Percentiles rank a stretch among this genome's conserved stretches.
These are phyloP conservation scores for Gossypium gossypioides DNA, from an alignment of 441 rosid genomes.

Conservation along the genomic window DNA sequence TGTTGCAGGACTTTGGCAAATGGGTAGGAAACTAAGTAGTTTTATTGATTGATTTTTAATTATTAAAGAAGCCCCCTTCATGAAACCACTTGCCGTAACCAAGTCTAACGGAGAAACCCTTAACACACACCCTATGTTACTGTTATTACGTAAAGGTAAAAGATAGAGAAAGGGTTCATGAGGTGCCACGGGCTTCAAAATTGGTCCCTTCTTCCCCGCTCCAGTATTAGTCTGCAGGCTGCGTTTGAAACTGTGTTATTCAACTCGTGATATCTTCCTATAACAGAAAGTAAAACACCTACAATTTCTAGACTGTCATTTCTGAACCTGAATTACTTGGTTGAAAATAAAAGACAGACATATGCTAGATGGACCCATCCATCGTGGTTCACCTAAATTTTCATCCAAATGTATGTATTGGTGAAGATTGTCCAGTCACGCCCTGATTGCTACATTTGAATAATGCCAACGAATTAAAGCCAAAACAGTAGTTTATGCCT, in stretches of 20 bases:
- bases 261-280: neutral
- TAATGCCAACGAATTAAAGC: neutral
- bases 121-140: constrained; percentile 11
- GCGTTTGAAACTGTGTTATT: neutral
- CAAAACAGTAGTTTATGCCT: neutral
- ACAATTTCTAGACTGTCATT: neutral
- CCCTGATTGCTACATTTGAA: neutral
- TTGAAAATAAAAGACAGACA: neutral
- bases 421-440: neutral
- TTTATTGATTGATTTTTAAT: too few species aligned
- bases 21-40: too few species aligned
- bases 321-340: neutral
- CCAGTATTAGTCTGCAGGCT: neutral
- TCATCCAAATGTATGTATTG: neutral
- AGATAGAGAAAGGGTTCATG: constrained; percentile 20
- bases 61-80: too few species aligned
- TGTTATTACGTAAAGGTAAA: neutral
- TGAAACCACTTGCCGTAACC: too few species aligned
- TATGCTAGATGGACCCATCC: neutral
- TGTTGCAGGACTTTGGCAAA: too few species aligned
- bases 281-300: neutral
- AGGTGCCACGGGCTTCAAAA: constrained; percentile 10
- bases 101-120: too few species aligned
- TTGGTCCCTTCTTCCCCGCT: constrained; percentile 19
- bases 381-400: neutral